Conservation (phyloP, 805 yeast species). For the Yamadazyma kitorensis region DNA sequence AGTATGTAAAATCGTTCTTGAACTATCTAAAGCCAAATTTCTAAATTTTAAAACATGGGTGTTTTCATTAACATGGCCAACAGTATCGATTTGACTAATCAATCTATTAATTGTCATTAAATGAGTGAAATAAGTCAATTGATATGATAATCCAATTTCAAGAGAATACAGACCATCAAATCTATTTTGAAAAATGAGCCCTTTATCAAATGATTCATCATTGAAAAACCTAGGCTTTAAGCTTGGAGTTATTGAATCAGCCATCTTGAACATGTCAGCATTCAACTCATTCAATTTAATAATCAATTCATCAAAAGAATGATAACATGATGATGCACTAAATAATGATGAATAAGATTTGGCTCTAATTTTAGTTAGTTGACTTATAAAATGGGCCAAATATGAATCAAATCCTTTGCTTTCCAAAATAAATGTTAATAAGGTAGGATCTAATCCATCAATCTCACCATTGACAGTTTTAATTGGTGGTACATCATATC, state of each 20-base stretch:
- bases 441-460: slow-evolving; percentile 9
- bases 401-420: slow-evolving; percentile 10
- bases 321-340: slow-evolving; percentile 24
- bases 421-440: slow-evolving; percentile 6
- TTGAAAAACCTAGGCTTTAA: slow-evolving; percentile 30
- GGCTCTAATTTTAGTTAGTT: slow-evolving; percentile 26
- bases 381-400: slow-evolving; percentile 9
- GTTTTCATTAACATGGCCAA: slow-evolving; percentile 14
- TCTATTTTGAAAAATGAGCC: slow-evolving; percentile 4
- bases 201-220: slow-evolving; percentile 26
- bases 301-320: slow-evolving; percentile 18
- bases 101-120: slow-evolving; percentile 36
- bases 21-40: slow-evolving; percentile 29
- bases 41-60: slow-evolving; percentile 22
- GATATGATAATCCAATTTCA: slow-evolving; percentile 20
- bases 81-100: slow-evolving; percentile 12
- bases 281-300: slow-evolving; percentile 25
- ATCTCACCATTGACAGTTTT: neutral
- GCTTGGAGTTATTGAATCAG: slow-evolving; percentile 15
- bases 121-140: slow-evolving; percentile 33
- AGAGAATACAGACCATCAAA: neutral
- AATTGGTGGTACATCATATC: neutral
- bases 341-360: slow-evolving; percentile 29
- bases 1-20: slow-evolving; percentile 34
- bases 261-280: slow-evolving; percentile 24